phyloP scores from a whole-genome alignment of 306 rosid species.

The Glycine latifolia region DNA sequence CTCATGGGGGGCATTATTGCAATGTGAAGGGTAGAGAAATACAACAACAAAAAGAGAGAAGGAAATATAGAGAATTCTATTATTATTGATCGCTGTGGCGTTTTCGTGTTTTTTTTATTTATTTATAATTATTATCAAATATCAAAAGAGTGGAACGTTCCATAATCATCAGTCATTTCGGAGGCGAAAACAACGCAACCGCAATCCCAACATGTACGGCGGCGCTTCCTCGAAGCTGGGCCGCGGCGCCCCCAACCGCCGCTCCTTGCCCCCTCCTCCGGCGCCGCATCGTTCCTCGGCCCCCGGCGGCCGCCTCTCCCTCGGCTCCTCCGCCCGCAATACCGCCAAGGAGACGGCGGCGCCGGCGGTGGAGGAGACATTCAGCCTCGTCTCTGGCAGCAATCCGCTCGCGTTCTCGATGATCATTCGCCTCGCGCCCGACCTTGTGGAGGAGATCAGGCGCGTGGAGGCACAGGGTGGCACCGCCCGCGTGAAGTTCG shows the following conservation, averaged over 20 bases:
- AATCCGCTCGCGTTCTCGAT: conserved; percentile 80
- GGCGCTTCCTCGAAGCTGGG: conserved; percentile 83
- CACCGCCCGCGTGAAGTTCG: conserved; percentile 82
- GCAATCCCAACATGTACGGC: conserved; percentile 69
- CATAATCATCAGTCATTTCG: not conserved
- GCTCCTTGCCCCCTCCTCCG: conserved; percentile 61
- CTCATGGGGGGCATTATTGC: not conserved
- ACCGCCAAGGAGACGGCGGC: conserved; percentile 46
- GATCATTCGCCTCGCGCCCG: conserved; percentile 85
- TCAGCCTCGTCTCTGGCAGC: conserved; percentile 73
- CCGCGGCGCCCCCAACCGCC: conserved; percentile 79
- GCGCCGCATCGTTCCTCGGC: conserved; percentile 63
- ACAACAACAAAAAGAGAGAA: too few species aligned
- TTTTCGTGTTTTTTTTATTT: not conserved
- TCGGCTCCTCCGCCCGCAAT: conserved; percentile 63
- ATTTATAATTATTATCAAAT: not conserved
- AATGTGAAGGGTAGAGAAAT: not conserved
- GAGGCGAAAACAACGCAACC: conserved; percentile 1
- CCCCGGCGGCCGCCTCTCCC: conserved; percentile 64
- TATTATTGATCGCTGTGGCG: not conserved
- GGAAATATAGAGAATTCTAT: not conserved
- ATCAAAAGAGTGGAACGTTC: not conserved
- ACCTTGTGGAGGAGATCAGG: conserved; percentile 93
- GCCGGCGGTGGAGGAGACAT: conserved; percentile 75
- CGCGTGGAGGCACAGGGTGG: conserved; percentile 91